Conservation (phyloP, 768 basidiomycete species). For the Termitomyces sp. region DNA sequence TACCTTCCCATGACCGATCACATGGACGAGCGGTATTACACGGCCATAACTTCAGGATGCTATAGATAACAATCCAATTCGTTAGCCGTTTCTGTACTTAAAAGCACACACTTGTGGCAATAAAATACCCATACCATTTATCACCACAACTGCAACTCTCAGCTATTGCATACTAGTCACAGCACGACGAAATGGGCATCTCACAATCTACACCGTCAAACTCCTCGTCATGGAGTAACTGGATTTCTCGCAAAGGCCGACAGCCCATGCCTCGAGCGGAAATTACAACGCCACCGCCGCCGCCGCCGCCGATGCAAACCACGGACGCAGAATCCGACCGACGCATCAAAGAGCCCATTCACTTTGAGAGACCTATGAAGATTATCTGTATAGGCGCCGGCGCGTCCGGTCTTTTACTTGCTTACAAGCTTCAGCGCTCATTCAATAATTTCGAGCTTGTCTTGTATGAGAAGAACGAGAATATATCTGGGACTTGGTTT, state of each 20-base stretch:
- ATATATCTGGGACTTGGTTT: conserved; percentile 29
- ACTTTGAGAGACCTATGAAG: conserved; percentile 23
- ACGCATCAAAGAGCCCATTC: conserved; percentile 21
- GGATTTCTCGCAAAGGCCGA: not conserved
- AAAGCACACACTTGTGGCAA: not conserved
- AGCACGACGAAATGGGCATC: not conserved
- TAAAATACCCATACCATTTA: not conserved
- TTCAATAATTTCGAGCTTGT: conserved; percentile 29
- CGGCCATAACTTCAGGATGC: not conserved
- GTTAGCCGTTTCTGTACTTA: not conserved
- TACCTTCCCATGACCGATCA: not conserved
- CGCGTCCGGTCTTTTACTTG: conserved; percentile 28
- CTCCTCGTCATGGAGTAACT: too few species aligned
- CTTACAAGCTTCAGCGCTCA: conserved; percentile 32
- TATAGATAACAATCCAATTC: not conserved
- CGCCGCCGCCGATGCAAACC: not conserved
- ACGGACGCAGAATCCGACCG: not conserved
- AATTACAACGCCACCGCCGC: not conserved
- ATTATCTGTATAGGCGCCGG: conserved; percentile 32
- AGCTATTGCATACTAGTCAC: not conserved
- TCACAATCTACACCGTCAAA: not conserved
- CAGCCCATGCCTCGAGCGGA: not conserved
- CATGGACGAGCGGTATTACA: not conserved
- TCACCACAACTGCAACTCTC: not conserved
- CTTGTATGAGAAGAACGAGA: conserved; percentile 31